These are phyloP conservation scores for Monosporozyma aerobia DNA, from an alignment of 805 yeast genomes.

Conservation along the genomic window DNA sequence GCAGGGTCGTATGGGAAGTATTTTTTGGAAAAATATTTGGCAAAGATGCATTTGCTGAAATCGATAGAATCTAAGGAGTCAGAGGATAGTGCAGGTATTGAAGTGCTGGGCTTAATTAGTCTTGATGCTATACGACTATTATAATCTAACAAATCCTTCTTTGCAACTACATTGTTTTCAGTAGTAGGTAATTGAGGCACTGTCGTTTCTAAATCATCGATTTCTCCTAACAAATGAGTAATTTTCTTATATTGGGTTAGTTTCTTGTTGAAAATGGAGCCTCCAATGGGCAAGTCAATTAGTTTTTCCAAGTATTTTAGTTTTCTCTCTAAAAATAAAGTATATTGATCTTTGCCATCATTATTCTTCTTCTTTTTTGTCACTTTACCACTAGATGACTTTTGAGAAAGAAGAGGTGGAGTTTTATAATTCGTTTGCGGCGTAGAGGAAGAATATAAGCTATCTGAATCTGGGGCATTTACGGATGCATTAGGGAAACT, in stretches of 20 bases:
- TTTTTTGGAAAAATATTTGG: constrained; percentile 40
- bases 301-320: constrained; percentile 42
- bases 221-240: constrained; percentile 27
- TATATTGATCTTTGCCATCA: constrained; percentile 42
- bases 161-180: neutral
- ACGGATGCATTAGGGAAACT: neutral
- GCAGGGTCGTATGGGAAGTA: constrained; percentile 42
- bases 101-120: neutral
- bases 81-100: constrained; percentile 10
- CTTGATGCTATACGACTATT: neutral
- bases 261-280: constrained; percentile 25
- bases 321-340: constrained; percentile 45
- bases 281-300: constrained; percentile 26
- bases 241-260: constrained; percentile 31
- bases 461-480: neutral
- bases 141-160: neutral
- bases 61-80: constrained; percentile 34
- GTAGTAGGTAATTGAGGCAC: neutral
- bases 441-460: neutral
- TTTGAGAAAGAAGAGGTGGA: neutral
- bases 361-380: neutral
- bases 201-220: constrained; percentile 6
- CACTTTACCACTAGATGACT: neutral
- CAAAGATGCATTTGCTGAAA: constrained; percentile 34
- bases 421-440: neutral